Percentiles rank a stretch among this genome's conserved stretches.
Evolutionary conservation across 306 rosid genomes (phyloP).

Genomic region (Amphicarpaea edgeworthii): DNA sequence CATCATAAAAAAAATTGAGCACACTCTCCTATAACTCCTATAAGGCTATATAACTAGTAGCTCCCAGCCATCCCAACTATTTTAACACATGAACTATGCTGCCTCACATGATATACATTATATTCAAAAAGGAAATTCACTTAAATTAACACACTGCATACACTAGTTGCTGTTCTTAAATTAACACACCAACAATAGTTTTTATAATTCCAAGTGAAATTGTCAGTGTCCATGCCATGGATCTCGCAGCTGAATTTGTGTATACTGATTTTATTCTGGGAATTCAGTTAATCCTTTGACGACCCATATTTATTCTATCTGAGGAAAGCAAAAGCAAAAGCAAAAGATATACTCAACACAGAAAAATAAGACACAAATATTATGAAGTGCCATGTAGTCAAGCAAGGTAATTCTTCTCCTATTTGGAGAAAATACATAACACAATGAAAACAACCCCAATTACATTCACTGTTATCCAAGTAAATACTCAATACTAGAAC

Average conservation of each 20-base stretch:
- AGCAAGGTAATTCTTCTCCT: not conserved
- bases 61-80: not conserved
- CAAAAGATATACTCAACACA: not conserved
- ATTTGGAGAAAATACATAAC: conserved; percentile 10
- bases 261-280: not conserved
- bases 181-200: not conserved
- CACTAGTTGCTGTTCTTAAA: not conserved
- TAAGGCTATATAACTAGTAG: conserved; percentile 27
- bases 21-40: conserved; percentile 4
- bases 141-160: not conserved
- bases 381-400: not conserved
- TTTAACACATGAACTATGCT: not conserved
- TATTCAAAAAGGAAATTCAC: not conserved
- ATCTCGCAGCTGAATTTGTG: not conserved
- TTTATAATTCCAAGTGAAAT: not conserved
- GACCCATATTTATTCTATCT: not conserved
- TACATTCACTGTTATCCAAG: conserved; percentile 5
- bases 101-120: not conserved
- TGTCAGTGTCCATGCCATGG: not conserved
- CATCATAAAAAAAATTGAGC: too few relatives aligned
- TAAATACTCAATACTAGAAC: conserved; percentile 1
- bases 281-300: conserved; percentile 9
- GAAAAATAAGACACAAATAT: conserved; percentile 19
- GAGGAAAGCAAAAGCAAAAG: not conserved
- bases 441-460: conserved; percentile 1